A percentile compares a stretch with the other conserved stretches of the same genome.
phyloP scores from a whole-genome alignment of 805 yeast genomes.

The Teunomyces stri region DNA sequence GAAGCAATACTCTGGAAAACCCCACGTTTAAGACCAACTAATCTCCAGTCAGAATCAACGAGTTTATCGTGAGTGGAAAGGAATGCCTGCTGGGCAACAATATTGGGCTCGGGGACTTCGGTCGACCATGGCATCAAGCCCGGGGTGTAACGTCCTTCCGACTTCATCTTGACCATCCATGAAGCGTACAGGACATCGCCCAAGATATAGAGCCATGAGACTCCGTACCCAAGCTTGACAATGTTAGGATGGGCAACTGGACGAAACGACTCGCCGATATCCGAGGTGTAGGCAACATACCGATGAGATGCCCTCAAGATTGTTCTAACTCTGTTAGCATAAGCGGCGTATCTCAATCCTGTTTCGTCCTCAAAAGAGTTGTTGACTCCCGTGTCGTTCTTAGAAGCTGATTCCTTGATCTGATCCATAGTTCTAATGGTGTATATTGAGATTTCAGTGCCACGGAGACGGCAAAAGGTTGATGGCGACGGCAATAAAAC shows the following conservation, averaged over 20 bases:
- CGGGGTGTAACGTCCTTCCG: constrained; percentile 60
- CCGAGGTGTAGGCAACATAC: constrained; percentile 84
- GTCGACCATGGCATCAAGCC: constrained; percentile 69
- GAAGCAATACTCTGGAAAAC: constrained; percentile 78
- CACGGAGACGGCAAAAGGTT: not conserved
- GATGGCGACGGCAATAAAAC: not conserved
- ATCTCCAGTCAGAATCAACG: constrained; percentile 62
- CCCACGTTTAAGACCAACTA: constrained; percentile 67
- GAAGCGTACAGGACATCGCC: constrained; percentile 75
- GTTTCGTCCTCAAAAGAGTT: constrained; percentile 11
- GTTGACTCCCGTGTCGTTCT: constrained; percentile 14
- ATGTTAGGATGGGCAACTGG: constrained; percentile 71
- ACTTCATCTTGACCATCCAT: constrained; percentile 67
- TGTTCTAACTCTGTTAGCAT: constrained; percentile 72
- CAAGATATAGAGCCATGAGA: constrained; percentile 72
- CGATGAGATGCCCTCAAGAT: constrained; percentile 71
- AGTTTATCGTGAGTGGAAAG: constrained; percentile 17
- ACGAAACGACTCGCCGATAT: constrained; percentile 82
- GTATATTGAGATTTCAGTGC: not conserved
- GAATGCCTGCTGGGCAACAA: constrained; percentile 36
- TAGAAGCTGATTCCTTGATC: constrained; percentile 9
- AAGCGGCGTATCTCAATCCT: constrained; percentile 72
- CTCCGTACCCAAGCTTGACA: constrained; percentile 66
- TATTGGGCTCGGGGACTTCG: constrained; percentile 40
- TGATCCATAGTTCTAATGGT: constrained; percentile 5